Conservation (phyloP, 352 stramenopile species). For the Blastocystis sp. region DNA sequence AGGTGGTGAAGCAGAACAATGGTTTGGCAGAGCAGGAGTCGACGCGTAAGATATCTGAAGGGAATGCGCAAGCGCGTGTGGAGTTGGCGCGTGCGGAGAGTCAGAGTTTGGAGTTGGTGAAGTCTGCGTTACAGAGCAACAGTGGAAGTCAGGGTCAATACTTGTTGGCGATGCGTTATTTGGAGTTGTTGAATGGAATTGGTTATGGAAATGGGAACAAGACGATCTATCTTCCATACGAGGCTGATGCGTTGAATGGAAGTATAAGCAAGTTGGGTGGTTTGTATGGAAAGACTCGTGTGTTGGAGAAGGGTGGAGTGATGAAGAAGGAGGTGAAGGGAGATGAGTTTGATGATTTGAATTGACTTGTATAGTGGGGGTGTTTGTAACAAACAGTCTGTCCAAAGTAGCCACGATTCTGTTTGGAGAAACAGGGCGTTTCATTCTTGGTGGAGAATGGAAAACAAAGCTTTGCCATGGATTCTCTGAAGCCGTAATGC, state of each 20-base stretch:
- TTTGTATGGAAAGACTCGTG: conserved; percentile 69
- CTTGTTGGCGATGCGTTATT: conserved; percentile 71
- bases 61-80: conserved; percentile 71
- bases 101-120: conserved; percentile 68
- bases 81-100: conserved; percentile 73
- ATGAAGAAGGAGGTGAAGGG: background rate
- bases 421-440: too few species aligned
- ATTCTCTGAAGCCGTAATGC: conserved; percentile 18
- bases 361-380: background rate
- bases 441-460: too few species aligned
- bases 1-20: conserved; percentile 73
- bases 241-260: conserved; percentile 69
- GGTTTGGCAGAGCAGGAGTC: conserved; percentile 74
- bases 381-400: background rate
- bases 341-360: background rate
- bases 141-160: conserved; percentile 68
- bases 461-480: background rate
- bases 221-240: conserved; percentile 72
- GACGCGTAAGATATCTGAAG: conserved; percentile 73
- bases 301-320: background rate
- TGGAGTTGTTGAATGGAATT: conserved; percentile 71
- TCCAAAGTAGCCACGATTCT: too few species aligned
- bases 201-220: conserved; percentile 62
- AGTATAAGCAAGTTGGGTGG: conserved; percentile 64
- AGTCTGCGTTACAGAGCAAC: conserved; percentile 12